These are phyloP conservation scores for Mortierella alpina DNA, from an alignment of 192 early-diverging fungal genomes.

Conservation along the genomic window DNA sequence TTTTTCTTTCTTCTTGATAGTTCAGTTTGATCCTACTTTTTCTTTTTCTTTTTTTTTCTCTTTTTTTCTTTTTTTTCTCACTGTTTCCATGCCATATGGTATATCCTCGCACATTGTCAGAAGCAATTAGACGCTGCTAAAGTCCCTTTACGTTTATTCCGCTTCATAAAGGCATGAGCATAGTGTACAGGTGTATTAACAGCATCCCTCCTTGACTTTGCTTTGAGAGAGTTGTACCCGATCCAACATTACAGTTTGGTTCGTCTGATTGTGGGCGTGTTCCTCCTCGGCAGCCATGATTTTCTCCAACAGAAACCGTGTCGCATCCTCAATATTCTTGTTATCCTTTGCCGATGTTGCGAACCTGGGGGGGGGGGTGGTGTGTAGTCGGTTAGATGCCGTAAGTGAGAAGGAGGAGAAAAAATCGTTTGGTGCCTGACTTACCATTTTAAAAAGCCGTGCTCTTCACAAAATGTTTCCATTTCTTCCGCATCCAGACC, in stretches of 20 bases:
- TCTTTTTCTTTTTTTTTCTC: neutral
- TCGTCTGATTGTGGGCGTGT: conserved; percentile 11
- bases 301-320: conserved; percentile 57
- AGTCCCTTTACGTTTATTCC: too few relatives aligned
- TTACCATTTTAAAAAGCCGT: conserved; percentile 67
- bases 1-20: neutral
- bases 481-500: conserved; percentile 52
- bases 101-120: neutral
- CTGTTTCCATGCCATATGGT: neutral
- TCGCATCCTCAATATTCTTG: conserved; percentile 68
- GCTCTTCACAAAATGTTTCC: conserved; percentile 61
- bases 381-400: neutral
- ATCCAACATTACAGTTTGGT: conserved; percentile 18
- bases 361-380: conserved; percentile 54
- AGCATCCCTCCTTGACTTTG: conserved; percentile 37
- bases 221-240: conserved; percentile 34
- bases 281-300: conserved; percentile 57
- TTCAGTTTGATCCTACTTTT: neutral
- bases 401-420: neutral
- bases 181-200: neutral
- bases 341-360: conserved; percentile 74
- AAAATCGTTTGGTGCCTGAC: neutral
- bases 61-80: neutral
- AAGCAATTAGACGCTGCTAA: too few relatives aligned
- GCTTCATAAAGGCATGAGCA: neutral